A percentile compares a stretch with the other conserved stretches of the same genome.
These are phyloP conservation scores for Talaromyces sp. DNA, from an alignment of 2,329 filamentous ascomycete genomes.

Conservation along the genomic window DNA sequence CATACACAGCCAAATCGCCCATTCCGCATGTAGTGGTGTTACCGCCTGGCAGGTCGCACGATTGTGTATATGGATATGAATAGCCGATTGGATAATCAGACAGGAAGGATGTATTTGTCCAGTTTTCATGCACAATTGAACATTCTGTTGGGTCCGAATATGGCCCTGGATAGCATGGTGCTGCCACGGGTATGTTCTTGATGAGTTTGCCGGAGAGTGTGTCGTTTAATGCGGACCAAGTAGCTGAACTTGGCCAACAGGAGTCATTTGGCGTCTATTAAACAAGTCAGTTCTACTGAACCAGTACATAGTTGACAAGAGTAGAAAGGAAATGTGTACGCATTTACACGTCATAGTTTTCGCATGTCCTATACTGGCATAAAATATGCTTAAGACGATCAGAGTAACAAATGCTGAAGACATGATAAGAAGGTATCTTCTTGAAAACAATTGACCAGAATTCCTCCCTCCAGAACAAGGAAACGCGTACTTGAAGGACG, in stretches of 20 bases:
- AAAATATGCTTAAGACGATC: background rate
- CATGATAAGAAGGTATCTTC: background rate
- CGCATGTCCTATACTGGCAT: background rate
- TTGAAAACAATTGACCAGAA: background rate
- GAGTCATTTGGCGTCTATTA: conserved; percentile 10
- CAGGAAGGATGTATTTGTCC: background rate
- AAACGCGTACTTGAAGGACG: background rate
- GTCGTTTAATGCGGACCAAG: conserved; percentile 31
- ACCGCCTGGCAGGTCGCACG: background rate
- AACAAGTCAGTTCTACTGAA: background rate
- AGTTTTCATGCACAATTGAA: conserved; percentile 3
- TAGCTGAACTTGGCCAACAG: conserved; percentile 26
- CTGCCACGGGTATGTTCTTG: conserved; percentile 22
- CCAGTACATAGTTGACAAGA: background rate
- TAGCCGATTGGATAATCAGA: background rate
- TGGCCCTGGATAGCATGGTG: conserved; percentile 20
- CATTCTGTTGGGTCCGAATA: conserved; percentile 3
- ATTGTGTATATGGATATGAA: background rate
- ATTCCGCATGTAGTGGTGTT: conserved; percentile 4
- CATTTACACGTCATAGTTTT: background rate
- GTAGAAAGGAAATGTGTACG: background rate
- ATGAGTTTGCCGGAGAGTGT: conserved; percentile 28
- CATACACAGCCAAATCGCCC: background rate
- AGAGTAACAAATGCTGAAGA: background rate
- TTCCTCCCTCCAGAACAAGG: background rate